Conservation (phyloP, 2,329 filamentous ascomycete species). For the Volutella citrinella region DNA sequence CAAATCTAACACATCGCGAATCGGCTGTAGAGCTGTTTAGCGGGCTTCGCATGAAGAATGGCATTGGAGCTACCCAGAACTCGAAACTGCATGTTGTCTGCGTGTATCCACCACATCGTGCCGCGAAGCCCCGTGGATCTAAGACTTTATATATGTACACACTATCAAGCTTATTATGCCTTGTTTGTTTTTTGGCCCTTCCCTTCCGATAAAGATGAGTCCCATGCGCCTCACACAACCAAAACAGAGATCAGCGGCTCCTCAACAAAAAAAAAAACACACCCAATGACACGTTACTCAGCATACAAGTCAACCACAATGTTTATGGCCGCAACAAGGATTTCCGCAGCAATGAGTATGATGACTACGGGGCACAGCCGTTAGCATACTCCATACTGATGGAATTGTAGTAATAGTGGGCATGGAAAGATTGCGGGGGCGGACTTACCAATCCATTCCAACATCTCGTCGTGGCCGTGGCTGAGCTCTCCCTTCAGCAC, state of each 20-base stretch:
- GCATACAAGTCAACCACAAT: constrained; percentile 91
- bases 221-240: no score
- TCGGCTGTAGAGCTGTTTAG: constrained; percentile 13
- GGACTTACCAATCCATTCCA: constrained; percentile 81
- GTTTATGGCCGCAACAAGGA: constrained; percentile 87
- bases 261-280: constrained; percentile 8
- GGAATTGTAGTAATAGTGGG: no score
- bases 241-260: no score
- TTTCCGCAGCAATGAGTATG: constrained; percentile 91
- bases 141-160: constrained; percentile 17
- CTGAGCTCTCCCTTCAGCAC: constrained; percentile 95
- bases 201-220: no score
- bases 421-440: no score
- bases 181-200: no score
- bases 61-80: constrained; percentile 7
- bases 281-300: constrained; percentile 14
- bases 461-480: constrained; percentile 84
- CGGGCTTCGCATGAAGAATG: constrained; percentile 9
- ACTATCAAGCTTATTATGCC: no score
- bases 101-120: constrained; percentile 11
- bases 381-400: no score
- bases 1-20: constrained; percentile 1
- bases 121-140: constrained; percentile 25
- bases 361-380: constrained; percentile 75
- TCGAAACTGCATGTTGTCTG: no score